phyloP scores from a whole-genome alignment of 2,329 filamentous ascomycete species.

The Calonectria multiphialidica region DNA sequence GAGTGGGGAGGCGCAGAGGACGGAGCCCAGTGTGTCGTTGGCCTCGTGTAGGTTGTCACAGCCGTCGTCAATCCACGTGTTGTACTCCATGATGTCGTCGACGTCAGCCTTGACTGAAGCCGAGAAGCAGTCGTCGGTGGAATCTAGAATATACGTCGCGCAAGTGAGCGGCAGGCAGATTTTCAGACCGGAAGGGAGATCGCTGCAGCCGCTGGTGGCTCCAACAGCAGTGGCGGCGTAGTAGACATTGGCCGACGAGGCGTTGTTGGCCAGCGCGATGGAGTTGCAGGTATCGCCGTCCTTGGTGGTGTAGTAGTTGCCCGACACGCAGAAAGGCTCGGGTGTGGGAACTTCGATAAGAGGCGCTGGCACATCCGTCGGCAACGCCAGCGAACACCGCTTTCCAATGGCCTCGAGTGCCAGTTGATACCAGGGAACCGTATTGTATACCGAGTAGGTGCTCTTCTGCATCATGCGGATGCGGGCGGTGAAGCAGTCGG shows the following conservation, averaged over 20 bases:
- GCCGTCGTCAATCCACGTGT: not conserved
- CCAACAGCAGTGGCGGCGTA: not conserved
- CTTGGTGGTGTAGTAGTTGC: not conserved
- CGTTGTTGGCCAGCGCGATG: not conserved
- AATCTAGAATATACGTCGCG: not conserved
- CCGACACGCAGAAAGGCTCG: not conserved
- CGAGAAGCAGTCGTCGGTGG: not conserved
- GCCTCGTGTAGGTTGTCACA: not conserved
- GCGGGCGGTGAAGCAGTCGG: conserved; percentile 36
- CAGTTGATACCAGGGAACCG: conserved; percentile 5
- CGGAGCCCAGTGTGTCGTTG: not conserved
- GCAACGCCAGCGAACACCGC: not conserved
- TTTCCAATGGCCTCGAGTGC: conserved; percentile 1
- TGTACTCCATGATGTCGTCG: not conserved
- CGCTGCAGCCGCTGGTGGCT: not conserved
- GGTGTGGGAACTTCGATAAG: not conserved
- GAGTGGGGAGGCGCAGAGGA: not conserved
- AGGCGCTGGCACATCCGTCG: not conserved
- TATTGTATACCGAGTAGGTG: conserved; percentile 23
- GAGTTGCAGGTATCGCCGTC: not conserved
- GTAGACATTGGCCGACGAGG: not conserved
- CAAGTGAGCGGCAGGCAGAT: not conserved
- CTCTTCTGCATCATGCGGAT: conserved; percentile 34
- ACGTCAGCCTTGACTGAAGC: not conserved
- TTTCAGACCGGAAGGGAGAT: not conserved